These are phyloP conservation scores for Linum lewisii DNA, from an alignment of 345 rosid species.

Conservation along the genomic window DNA sequence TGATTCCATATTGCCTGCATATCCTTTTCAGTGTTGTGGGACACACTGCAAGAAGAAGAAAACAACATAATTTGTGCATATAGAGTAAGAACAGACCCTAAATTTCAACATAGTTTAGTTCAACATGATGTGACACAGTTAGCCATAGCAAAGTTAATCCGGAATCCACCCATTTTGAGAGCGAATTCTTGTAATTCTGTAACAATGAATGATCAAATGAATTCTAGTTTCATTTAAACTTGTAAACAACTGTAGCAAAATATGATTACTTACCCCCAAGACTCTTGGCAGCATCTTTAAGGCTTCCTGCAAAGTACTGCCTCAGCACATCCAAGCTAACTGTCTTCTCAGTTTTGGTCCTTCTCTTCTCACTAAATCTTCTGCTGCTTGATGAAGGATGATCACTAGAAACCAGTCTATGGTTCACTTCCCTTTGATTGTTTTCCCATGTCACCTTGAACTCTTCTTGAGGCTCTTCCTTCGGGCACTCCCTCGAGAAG, in stretches of 20 bases:
- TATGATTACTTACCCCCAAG: constrained; percentile 62
- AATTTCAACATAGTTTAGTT: no score
- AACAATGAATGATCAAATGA: no score
- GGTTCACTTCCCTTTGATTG: constrained; percentile 21
- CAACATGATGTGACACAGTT: no score
- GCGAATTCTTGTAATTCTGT: no score
- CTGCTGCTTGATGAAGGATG: constrained; percentile 25
- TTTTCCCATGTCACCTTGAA: constrained; percentile 44
- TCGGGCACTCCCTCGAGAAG: constrained; percentile 48
- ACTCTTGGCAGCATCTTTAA: constrained; percentile 91
- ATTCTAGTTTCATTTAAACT: no score
- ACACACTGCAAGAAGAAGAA: constrained; percentile 58
- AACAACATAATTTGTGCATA: no score
- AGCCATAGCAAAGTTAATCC: no score
- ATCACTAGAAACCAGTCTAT: constrained; percentile 24
- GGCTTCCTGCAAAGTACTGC: constrained; percentile 90
- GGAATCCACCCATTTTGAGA: no score
- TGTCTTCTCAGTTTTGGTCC: constrained; percentile 69
- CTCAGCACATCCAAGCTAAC: constrained; percentile 79
- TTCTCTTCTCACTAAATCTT: constrained; percentile 51
- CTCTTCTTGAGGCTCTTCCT: constrained; percentile 46
- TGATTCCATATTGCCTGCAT: constrained; percentile 89
- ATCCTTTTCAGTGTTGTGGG: constrained; percentile 96
- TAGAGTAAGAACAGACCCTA: no score
- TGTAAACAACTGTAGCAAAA: constrained; percentile 8